Conservation (phyloP, 139 green algal species). For the Chlorella sp. region DNA sequence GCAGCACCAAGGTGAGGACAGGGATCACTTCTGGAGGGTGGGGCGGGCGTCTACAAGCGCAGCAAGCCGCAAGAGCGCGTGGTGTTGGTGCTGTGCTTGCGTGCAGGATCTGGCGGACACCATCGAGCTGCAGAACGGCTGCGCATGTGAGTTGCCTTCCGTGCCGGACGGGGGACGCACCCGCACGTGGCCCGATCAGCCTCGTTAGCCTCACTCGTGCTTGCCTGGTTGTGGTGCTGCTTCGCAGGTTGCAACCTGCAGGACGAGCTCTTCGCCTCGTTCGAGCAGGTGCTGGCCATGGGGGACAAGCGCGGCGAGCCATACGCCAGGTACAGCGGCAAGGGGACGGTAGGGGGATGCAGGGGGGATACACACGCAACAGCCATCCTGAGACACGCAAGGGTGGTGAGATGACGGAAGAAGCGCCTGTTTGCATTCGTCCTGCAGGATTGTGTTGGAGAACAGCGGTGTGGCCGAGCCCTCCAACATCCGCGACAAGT, state of each 20-base stretch:
- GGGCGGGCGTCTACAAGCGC: too few species aligned
- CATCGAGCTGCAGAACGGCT: slow-evolving; percentile 90
- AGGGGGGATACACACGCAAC: too few species aligned
- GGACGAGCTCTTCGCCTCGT: slow-evolving; percentile 86
- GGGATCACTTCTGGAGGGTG: too few species aligned
- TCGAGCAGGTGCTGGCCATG: slow-evolving; percentile 77
- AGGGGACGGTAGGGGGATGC: too few species aligned
- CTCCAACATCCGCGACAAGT: slow-evolving; percentile 85
- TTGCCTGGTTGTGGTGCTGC: too few species aligned
- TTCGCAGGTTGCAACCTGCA: slow-evolving; percentile 70
- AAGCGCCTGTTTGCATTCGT: too few species aligned
- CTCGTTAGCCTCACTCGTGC: too few species aligned
- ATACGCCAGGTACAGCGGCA: slow-evolving; percentile 70
- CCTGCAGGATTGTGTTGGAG: slow-evolving; percentile 85
- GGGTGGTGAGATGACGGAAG: too few species aligned
- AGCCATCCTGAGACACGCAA: too few species aligned
- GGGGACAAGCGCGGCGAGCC: slow-evolving; percentile 57
- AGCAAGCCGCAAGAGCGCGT: too few species aligned
- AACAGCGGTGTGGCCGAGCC: slow-evolving; percentile 91
- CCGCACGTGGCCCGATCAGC: too few species aligned
- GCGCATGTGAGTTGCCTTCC: slow-evolving; percentile 80
- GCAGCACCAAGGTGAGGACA: slow-evolving; percentile 7
- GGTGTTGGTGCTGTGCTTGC: neutral
- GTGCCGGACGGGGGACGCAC: too few species aligned
- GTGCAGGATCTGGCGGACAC: slow-evolving; percentile 80